Base-by-base conservation (phyloP, 441 rosid species). In the Flueggea neowawraea region DNA sequence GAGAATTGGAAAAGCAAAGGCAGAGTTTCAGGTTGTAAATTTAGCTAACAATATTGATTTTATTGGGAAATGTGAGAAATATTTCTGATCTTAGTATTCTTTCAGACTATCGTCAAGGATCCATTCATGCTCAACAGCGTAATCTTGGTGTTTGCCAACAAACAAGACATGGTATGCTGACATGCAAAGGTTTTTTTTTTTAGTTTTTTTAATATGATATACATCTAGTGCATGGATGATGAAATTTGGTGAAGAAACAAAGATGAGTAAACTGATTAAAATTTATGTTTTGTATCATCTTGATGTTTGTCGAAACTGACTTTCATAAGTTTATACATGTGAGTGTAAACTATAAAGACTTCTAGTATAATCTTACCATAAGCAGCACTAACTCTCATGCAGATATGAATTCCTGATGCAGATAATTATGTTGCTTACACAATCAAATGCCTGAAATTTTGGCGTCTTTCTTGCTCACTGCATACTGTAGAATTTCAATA, bases 141-240 rank as follows among this genome's bases (percentile, higher is more conserved):
- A 77, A 85, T 95, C 83, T 78, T 95, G 80, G 96, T 95, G 54
- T 91, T 95, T 69, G 99, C 99, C 62, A 95, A 95, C 81, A 95
- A 95, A 63, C 99, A 95, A 82, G 99, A 95, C 83, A 86, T 91
- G 99, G 99, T 95, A 84, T 55, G 83, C 66, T 57, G 4, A 12
- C 12, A 16, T 43, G 28, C 28, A 11, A n/a, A n/a, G n/a, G n/a
- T n/a, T n/a, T n/a, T n/a, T n/a, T n/a, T n/a, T n/a, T 4, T 2
- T 43, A 14, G 52, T 41, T 51, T 62, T 48, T 10, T 54, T 22
- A 12, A 6, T 55, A 7, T 31, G 43, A 2, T 12, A 14, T 3
- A 13, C 22, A 5, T 16, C 6, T 9, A 2, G 16, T 28, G 10
- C 16, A 52, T 16, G 16, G 9, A 36, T 36, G 41, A 36, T 36